phyloP scores from a whole-genome alignment of 495 filamentous ascomycete species.

The Aspergillus asperescens region DNA sequence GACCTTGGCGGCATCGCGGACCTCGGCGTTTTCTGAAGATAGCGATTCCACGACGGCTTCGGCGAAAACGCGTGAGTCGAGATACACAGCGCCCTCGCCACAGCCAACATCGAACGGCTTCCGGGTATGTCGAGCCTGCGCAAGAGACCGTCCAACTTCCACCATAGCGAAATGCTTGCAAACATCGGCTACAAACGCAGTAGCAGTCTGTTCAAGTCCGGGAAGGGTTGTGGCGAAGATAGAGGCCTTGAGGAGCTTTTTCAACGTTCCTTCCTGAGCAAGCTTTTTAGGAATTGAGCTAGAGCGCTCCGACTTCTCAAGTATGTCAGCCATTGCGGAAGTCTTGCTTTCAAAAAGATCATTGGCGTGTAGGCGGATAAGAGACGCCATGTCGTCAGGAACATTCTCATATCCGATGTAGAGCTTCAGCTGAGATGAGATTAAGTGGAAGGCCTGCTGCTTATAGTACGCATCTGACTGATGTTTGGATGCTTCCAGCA shows the following conservation, averaged over 20 bases:
- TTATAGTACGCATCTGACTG: conserved; percentile 84
- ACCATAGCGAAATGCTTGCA: conserved; percentile 86
- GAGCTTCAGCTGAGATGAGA: conserved; percentile 83
- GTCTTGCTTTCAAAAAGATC: conserved; percentile 70
- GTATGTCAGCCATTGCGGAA: conserved; percentile 53
- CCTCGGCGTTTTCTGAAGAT: conserved; percentile 69
- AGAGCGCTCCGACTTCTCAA: conserved; percentile 65
- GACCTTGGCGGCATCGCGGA: conserved; percentile 78
- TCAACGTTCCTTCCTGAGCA: conserved; percentile 70
- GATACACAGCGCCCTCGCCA: conserved; percentile 78
- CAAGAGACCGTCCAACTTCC: conserved; percentile 78
- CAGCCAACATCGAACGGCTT: conserved; percentile 75
- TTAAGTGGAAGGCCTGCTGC: conserved; percentile 79
- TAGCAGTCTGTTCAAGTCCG: conserved; percentile 69
- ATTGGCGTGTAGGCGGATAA: conserved; percentile 82
- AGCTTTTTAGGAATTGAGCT: conserved; percentile 82
- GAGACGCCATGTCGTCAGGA: conserved; percentile 78
- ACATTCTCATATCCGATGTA: conserved; percentile 81
- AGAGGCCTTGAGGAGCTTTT: conserved; percentile 80
- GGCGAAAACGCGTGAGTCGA: conserved; percentile 80
- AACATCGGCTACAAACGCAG: conserved; percentile 66
- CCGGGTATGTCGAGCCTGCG: conserved; percentile 63
- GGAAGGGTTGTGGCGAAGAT: conserved; percentile 81
- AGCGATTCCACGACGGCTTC: conserved; percentile 85
- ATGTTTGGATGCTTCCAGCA: conserved; percentile 62